phyloP scores from a whole-genome alignment of 306 rosid genomes.

The Canavalia gladiata region DNA sequence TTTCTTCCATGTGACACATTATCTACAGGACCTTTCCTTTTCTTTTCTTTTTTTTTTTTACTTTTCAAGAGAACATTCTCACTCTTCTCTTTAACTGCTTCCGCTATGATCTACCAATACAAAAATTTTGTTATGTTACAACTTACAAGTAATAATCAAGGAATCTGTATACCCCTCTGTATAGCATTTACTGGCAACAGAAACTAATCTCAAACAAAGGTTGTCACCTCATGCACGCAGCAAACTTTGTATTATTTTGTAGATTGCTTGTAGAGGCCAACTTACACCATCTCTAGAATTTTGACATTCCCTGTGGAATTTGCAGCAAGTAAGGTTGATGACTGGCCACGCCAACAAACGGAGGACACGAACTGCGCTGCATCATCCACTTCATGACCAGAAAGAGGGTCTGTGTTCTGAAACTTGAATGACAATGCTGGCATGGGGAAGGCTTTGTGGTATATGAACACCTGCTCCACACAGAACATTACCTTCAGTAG shows the following conservation, averaged over 20 bases:
- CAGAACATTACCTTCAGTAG: constrained; percentile 35
- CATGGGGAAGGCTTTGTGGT: constrained; percentile 98
- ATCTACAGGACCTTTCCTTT: constrained; percentile 52
- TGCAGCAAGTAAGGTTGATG: constrained; percentile 86
- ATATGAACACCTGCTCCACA: constrained; percentile 82
- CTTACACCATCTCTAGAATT: constrained; percentile 91
- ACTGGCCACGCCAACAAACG: constrained; percentile 93
- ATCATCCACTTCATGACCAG: constrained; percentile 78
- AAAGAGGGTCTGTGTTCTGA: constrained; percentile 75
- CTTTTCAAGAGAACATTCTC: constrained; percentile 52
- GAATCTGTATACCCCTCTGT: constrained; percentile 52
- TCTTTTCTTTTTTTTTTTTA: neutral
- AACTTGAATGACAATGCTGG: constrained; percentile 91
- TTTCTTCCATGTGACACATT: constrained; percentile 47
- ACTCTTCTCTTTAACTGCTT: constrained; percentile 58
- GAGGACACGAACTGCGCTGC: constrained; percentile 86
- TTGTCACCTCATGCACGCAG: constrained; percentile 48
- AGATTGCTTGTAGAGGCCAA: constrained; percentile 40
- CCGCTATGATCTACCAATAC: constrained; percentile 73
- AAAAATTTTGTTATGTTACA: constrained; percentile 67
- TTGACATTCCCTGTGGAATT: constrained; percentile 94
- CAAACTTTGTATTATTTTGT: constrained; percentile 37
- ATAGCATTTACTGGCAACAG: constrained; percentile 48
- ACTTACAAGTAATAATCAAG: constrained; percentile 58
- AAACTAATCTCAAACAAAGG: constrained; percentile 48